These are phyloP conservation scores for Cantharellus cinnabarinus DNA, from an alignment of 768 basidiomycete genomes.

Conservation along the genomic window DNA sequence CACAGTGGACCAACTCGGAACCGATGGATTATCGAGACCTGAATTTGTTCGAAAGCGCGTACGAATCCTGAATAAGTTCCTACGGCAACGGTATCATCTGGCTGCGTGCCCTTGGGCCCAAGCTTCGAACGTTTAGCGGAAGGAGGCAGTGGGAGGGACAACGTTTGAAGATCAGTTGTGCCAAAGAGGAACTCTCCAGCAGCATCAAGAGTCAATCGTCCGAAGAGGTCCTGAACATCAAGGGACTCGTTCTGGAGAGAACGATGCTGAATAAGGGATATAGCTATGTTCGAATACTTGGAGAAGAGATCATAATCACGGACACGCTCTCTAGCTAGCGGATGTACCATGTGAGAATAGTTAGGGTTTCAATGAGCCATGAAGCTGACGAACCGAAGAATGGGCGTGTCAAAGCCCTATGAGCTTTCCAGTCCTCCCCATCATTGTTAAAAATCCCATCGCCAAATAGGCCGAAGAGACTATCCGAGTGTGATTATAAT, in stretches of 20 bases:
- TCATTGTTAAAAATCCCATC: conserved; percentile 18
- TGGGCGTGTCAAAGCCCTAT: conserved; percentile 20
- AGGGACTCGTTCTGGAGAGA: conserved; percentile 11
- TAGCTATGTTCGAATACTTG: conserved; percentile 3
- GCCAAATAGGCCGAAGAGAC: conserved; percentile 11
- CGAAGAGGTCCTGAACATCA: conserved; percentile 8
- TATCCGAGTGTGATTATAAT: too few relatives aligned
- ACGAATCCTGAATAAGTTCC: background rate
- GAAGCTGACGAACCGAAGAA: conserved; percentile 16
- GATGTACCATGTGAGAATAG: conserved; percentile 21
- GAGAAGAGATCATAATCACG: conserved; percentile 9
- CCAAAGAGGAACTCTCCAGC: conserved; percentile 4
- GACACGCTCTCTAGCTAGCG: conserved; percentile 8
- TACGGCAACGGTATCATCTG: background rate
- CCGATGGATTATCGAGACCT: background rate
- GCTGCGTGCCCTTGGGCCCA: background rate
- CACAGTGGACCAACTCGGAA: background rate
- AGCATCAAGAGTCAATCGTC: conserved; percentile 7
- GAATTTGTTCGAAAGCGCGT: conserved; percentile 5
- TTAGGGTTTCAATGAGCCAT: conserved; percentile 21
- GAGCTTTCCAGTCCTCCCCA: conserved; percentile 42
- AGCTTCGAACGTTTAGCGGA: background rate
- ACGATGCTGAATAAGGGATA: conserved; percentile 3
- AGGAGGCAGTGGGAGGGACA: conserved; percentile 2
- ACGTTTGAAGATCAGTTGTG: conserved; percentile 4